Evolutionary conservation across 2,329 filamentous ascomycete genomes (phyloP).

Genomic region (Fusarium udum): DNA sequence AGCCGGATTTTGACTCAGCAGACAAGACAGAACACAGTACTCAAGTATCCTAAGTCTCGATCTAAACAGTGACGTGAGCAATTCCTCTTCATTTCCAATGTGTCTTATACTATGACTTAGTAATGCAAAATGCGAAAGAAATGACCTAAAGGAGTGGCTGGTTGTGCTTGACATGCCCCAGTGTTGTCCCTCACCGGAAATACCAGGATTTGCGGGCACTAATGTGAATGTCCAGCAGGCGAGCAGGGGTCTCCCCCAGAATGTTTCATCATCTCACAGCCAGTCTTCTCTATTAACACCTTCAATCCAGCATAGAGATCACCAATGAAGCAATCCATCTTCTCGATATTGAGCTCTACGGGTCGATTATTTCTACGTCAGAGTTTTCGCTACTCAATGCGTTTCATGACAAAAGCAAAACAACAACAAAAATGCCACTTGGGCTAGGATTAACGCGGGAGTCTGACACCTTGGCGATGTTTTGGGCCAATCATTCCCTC

Average conservation of each 20-base stretch:
- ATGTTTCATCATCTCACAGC: neutral
- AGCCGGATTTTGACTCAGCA: neutral
- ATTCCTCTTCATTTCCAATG: neutral
- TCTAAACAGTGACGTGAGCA: neutral
- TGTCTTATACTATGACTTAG: neutral
- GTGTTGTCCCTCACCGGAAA: neutral
- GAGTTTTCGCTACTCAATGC: neutral
- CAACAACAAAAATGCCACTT: neutral
- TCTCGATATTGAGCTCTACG: accelerated
- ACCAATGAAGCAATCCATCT: neutral
- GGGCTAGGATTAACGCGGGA: conserved; percentile 5
- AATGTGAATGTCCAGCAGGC: neutral
- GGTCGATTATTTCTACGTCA: neutral
- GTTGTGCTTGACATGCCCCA: neutral
- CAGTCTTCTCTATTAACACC: neutral
- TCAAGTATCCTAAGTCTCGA: neutral
- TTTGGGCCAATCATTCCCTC: conserved; percentile 17
- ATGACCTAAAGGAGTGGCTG: neutral
- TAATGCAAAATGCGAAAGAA: too few relatives aligned
- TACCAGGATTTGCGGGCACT: conserved; percentile 2
- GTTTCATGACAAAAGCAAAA: conserved; percentile 3
- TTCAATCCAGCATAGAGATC: neutral
- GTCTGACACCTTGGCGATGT: conserved; percentile 24
- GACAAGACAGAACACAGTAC: neutral
- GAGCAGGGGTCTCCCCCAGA: conserved; percentile 7